These are phyloP conservation scores for Silene coronaria DNA, from an alignment of 179 eudicot genomes.

Conservation along the genomic window DNA sequence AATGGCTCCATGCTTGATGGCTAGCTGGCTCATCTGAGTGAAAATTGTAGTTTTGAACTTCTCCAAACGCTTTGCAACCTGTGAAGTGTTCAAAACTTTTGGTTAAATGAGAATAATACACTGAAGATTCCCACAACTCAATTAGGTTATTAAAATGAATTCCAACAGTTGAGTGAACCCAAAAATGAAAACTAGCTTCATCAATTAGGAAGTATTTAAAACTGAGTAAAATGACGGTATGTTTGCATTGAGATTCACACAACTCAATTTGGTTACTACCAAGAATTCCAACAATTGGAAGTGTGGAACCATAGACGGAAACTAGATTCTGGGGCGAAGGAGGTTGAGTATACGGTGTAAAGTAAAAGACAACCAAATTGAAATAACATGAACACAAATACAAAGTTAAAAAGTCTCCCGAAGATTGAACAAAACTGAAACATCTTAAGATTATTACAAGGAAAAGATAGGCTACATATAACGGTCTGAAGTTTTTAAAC, in stretches of 20 bases:
- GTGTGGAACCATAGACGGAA: background rate
- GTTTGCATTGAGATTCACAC: too few species aligned
- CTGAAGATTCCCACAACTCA: background rate
- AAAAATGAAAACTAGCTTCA: background rate
- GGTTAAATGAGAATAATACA: background rate
- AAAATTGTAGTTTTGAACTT: slow-evolving; percentile 92
- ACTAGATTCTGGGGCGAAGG: background rate
- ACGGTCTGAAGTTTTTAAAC: background rate
- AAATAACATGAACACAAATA: too few species aligned
- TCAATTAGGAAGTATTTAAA: too few species aligned
- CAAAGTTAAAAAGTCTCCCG: background rate
- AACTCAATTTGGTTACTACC: too few species aligned
- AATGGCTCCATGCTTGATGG: slow-evolving; percentile 90
- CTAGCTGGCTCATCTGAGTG: slow-evolving; percentile 91
- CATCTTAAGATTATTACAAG: background rate
- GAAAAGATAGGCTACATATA: background rate
- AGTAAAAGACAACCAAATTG: background rate
- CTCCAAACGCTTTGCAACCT: slow-evolving; percentile 93
- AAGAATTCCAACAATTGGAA: too few species aligned
- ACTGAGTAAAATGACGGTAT: too few species aligned
- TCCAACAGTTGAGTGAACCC: background rate
- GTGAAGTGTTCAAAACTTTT: background rate
- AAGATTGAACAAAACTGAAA: background rate
- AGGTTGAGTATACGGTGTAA: background rate
- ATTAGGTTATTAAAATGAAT: background rate